phyloP scores from a whole-genome alignment of 805 yeast genomes.

The Ogataea kodamae region DNA sequence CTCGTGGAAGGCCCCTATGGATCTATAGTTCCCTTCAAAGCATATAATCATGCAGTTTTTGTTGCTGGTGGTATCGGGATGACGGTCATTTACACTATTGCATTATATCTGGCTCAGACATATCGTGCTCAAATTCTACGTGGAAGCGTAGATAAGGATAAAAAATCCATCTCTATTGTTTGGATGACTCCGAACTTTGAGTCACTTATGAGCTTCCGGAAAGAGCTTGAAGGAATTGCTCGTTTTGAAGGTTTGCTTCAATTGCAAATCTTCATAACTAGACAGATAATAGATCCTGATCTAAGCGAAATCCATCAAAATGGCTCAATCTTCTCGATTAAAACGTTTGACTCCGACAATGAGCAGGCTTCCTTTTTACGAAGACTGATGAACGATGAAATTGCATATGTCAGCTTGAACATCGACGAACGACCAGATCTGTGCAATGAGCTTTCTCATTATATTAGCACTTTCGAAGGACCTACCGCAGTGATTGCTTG shows the following conservation, averaged over 20 bases:
- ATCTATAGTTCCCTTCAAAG: constrained; percentile 41
- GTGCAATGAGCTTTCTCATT: constrained; percentile 19
- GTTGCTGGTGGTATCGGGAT: constrained; percentile 67
- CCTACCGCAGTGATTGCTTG: constrained; percentile 35
- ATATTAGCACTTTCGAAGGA: constrained; percentile 20
- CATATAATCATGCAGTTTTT: constrained; percentile 45
- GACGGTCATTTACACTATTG: constrained; percentile 52
- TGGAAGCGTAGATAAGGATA: constrained; percentile 19
- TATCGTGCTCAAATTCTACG: constrained; percentile 29
- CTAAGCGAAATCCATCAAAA: constrained; percentile 8
- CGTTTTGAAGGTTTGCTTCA: constrained; percentile 25
- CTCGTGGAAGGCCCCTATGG: constrained; percentile 66
- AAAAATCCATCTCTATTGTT: constrained; percentile 26
- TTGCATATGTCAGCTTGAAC: constrained; percentile 22
- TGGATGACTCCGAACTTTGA: constrained; percentile 34
- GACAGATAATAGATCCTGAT: constrained; percentile 21
- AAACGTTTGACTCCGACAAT: constrained; percentile 5
- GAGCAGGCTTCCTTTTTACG: constrained; percentile 17
- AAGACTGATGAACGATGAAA: constrained; percentile 18
- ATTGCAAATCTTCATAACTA: constrained; percentile 30
- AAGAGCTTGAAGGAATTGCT: constrained; percentile 27
- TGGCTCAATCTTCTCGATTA: not conserved
- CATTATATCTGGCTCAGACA: constrained; percentile 36
- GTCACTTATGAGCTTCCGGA: constrained; percentile 27
- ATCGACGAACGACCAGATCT: constrained; percentile 28